Conservation (phyloP, 2,329 filamentous ascomycete species). For the Penicillium sp. region DNA sequence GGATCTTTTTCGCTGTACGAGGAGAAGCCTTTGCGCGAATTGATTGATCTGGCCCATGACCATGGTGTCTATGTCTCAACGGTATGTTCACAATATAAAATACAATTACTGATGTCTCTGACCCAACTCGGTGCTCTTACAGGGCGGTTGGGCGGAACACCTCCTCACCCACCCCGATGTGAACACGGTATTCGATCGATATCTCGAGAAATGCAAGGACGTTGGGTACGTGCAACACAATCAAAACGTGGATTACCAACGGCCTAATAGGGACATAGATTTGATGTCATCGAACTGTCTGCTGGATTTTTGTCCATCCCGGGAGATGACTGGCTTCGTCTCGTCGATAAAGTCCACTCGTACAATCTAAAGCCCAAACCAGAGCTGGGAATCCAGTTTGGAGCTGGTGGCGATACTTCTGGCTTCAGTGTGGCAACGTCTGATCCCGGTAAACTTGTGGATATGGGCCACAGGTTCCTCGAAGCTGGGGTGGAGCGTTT, state of each 20-base stretch:
- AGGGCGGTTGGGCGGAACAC: constrained; percentile 58
- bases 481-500: constrained; percentile 55
- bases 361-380: constrained; percentile 55
- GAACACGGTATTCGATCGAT: constrained; percentile 50
- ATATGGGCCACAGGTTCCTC: constrained; percentile 52
- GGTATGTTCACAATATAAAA: constrained; percentile 24
- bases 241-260: not conserved
- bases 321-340: constrained; percentile 53
- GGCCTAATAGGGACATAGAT: constrained; percentile 28
- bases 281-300: constrained; percentile 57
- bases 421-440: constrained; percentile 50
- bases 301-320: constrained; percentile 57
- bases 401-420: constrained; percentile 56
- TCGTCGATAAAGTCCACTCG: constrained; percentile 50
- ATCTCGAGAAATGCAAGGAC: constrained; percentile 54
- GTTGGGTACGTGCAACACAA: constrained; percentile 38
- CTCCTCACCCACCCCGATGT: constrained; percentile 52
- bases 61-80: constrained; percentile 56
- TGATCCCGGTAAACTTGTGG: constrained; percentile 51
- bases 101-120: not conserved
- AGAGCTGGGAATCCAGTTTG: constrained; percentile 59
- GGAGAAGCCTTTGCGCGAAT: constrained; percentile 46
- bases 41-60: constrained; percentile 52
- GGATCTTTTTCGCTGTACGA: constrained; percentile 55
- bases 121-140: not conserved